Evolutionary conservation across 1,139 yeast genomes (phyloP).

Genomic region (Yamadazyma triangularis): DNA sequence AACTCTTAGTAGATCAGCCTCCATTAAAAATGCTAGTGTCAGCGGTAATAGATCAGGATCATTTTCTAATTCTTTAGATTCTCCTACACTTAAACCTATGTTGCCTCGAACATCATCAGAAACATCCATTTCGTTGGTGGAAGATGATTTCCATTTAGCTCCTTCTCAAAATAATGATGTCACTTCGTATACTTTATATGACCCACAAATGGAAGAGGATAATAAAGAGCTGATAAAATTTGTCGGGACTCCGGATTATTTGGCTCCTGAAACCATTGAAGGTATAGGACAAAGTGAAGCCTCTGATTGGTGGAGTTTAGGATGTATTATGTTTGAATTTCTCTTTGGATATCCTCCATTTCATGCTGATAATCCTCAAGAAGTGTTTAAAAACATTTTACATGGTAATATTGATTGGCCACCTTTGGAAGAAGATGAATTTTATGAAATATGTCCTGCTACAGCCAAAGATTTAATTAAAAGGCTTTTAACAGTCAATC

Average conservation of each 20-base stretch:
- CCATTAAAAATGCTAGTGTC: constrained; percentile 1
- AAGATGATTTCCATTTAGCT: constrained; percentile 37
- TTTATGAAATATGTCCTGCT: constrained; percentile 50
- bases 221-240: constrained; percentile 47
- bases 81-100: constrained; percentile 48
- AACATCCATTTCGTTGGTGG: constrained; percentile 50
- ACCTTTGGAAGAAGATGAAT: constrained; percentile 49
- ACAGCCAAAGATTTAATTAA: constrained; percentile 72
- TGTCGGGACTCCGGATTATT: constrained; percentile 96
- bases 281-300: constrained; percentile 83
- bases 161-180: constrained; percentile 21
- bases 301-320: constrained; percentile 99
- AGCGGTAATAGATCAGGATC: constrained; percentile 15
- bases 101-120: constrained; percentile 50
- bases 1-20: constrained; percentile 6
- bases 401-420: constrained; percentile 85
- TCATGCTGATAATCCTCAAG: constrained; percentile 75
- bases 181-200: constrained; percentile 60
- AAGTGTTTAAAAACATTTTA: constrained; percentile 78
- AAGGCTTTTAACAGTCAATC: constrained; percentile 58
- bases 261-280: constrained; percentile 92
- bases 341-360: constrained; percentile 94
- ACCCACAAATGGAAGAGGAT: constrained; percentile 42
- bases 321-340: constrained; percentile 91
- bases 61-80: constrained; percentile 37